Evolutionary conservation across 176 grass and related monocot species (phyloP), one percentile per base, ranked within the genome.

Genomic region (Alloteropsis semialata): DNA sequence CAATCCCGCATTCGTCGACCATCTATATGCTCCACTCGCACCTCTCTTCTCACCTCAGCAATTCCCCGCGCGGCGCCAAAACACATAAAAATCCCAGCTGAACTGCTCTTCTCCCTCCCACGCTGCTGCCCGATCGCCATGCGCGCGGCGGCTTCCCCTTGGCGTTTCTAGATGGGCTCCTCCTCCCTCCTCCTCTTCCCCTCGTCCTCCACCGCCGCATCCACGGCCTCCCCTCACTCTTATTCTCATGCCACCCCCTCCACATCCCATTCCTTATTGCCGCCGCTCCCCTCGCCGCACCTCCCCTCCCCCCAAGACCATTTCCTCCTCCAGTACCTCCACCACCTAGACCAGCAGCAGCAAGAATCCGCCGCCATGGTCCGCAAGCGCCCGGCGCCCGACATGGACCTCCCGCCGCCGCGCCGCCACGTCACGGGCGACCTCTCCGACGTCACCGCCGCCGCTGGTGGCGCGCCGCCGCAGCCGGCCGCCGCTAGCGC

Each of bases 151-250:
- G 45, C 75, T 88, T 90, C 77, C 65, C 36, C n/a, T 90, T 93
- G 91, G 89, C 89, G 83, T 80, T 88, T 90, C 16, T 90, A 89
- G 91, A 93, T 93, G 91, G 91, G 87, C 86, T 93, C 91, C 83
- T 90, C 88, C 84, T 85, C 88, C 25, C 84, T 87, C n/a, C 86
- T 91, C 82, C 87, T 88, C 76, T 87, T 95, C 76, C 87, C 90
- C 77, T 90, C 90, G 67, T 80, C 90, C 24, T 65, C 92, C 82
- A 77, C 67, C 86, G 13, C 83, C 82, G 43, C 66, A 32, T 4
- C 75, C 75, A 11, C 69, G 51, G 58, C 64, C 56, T 12, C 72
- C 58, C 21, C 33, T 8, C 41, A 61, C 25, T 65, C 79, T 62
- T 75, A 51, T 72, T 74, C 84, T 42, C 87, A 89, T 89, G 85